These are phyloP conservation scores for Flaveria ramosissima DNA, from an alignment of 129 eudicot genomes.

Conservation along the genomic window DNA sequence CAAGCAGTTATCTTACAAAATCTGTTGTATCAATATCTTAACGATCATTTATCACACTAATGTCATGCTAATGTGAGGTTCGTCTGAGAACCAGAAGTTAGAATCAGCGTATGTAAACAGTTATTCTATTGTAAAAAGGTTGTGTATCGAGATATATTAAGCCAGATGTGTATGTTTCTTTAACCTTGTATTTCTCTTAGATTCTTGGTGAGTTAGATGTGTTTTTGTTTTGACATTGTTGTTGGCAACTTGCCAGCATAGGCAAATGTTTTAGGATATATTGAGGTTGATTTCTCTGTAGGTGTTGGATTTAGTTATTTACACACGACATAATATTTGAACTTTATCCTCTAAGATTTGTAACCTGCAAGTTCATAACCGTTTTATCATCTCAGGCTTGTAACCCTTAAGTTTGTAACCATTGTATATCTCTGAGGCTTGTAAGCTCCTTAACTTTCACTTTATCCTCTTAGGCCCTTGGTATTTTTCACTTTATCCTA, in stretches of 20 bases:
- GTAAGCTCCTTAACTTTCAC: no score
- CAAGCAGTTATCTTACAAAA: neutral
- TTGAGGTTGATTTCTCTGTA: no score
- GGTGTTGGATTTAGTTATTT: no score
- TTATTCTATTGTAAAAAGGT: constrained; percentile 35
- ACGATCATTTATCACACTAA: constrained; percentile 14
- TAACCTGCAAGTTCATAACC: no score
- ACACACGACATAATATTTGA: no score
- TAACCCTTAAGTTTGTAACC: no score
- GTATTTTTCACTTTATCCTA: no score
- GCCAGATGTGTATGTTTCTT: constrained; percentile 22
- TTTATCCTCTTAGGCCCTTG: no score
- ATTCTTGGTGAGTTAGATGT: neutral
- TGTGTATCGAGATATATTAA: constrained; percentile 18
- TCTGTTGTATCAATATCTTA: constrained; percentile 28
- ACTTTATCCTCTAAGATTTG: no score
- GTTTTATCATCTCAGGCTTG: no score
- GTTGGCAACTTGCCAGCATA: neutral
- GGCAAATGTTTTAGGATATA: no score
- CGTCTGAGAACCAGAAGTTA: constrained; percentile 7
- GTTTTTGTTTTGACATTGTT: neutral
- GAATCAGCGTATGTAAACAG: constrained; percentile 34
- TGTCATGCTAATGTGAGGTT: constrained; percentile 20
- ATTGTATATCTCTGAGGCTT: no score
- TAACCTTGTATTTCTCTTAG: neutral